Conservation (phyloP, 106 monocot species). For the Triglochin maritima region DNA sequence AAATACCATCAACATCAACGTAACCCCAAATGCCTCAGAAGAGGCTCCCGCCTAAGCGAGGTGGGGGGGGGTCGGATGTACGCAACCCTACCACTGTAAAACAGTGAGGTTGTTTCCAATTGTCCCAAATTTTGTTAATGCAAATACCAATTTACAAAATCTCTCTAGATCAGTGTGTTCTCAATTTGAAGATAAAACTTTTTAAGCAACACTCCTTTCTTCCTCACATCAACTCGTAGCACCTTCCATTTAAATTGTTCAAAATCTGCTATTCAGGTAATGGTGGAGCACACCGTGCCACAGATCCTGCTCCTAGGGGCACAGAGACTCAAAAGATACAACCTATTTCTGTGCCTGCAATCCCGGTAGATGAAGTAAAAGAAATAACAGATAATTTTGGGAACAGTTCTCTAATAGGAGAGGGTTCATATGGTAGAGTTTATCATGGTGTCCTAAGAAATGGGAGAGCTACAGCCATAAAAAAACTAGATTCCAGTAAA, state of each 20-base stretch:
- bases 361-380: conserved; percentile 17
- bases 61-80: too few species aligned
- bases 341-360: conserved; percentile 14
- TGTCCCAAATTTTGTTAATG: background rate
- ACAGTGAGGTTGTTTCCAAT: too few species aligned
- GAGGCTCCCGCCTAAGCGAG: too few species aligned
- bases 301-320: conserved; percentile 9
- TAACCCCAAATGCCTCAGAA: too few species aligned
- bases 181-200: background rate
- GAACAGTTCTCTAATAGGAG: conserved; percentile 14
- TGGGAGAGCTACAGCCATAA: conserved; percentile 16
- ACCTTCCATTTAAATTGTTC: background rate
- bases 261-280: background rate
- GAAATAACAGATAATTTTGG: conserved; percentile 24
- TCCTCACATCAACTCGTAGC: background rate
- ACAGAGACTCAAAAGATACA: conserved; percentile 10
- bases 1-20: too few species aligned
- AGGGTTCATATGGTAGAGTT: conserved; percentile 27
- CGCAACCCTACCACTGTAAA: too few species aligned
- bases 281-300: background rate
- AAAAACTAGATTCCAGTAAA: conserved; percentile 23
- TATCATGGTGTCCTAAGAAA: conserved; percentile 18
- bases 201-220: background rate
- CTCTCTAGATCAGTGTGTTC: background rate
- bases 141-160: background rate